phyloP scores from a whole-genome alignment of 2,329 filamentous ascomycete species.

The Pseudogymnoascus sp. region DNA sequence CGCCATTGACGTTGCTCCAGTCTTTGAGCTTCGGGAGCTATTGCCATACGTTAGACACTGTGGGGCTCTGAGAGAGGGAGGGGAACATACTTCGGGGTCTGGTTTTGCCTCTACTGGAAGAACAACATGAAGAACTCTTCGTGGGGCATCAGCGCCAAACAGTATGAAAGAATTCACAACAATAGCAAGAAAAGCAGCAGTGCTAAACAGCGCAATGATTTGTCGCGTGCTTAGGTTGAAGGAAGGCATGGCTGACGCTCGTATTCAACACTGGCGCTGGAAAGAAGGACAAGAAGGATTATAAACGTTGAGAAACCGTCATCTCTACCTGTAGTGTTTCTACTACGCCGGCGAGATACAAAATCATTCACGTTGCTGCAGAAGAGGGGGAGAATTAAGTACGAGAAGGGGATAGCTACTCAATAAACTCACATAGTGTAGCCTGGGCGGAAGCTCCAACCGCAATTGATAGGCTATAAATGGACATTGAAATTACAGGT shows the following conservation, averaged over 20 bases:
- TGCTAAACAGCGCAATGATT: slow-evolving; percentile 20
- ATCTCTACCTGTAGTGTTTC: neutral
- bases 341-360: neutral
- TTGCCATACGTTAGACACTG: neutral
- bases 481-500: slow-evolving; percentile 2
- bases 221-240: slow-evolving; percentile 22
- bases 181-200: slow-evolving; percentile 20
- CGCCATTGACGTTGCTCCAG: slow-evolving; percentile 21
- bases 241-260: slow-evolving; percentile 15
- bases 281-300: neutral
- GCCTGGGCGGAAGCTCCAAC: neutral
- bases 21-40: slow-evolving; percentile 23
- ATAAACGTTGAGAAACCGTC: neutral
- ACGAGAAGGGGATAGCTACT: neutral
- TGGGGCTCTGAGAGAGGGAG: slow-evolving; percentile 15
- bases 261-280: neutral
- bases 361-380: neutral
- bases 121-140: slow-evolving; percentile 22
- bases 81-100: slow-evolving; percentile 12
- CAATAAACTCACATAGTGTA: neutral
- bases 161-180: slow-evolving; percentile 24
- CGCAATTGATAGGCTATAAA: neutral
- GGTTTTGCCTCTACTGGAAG: slow-evolving; percentile 17
- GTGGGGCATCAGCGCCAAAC: slow-evolving; percentile 21
- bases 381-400: neutral